Percentiles rank a stretch among this genome's conserved stretches.
Evolutionary conservation across 2,329 filamentous ascomycete species (phyloP).

Genomic region (Aspergillus sojae): DNA sequence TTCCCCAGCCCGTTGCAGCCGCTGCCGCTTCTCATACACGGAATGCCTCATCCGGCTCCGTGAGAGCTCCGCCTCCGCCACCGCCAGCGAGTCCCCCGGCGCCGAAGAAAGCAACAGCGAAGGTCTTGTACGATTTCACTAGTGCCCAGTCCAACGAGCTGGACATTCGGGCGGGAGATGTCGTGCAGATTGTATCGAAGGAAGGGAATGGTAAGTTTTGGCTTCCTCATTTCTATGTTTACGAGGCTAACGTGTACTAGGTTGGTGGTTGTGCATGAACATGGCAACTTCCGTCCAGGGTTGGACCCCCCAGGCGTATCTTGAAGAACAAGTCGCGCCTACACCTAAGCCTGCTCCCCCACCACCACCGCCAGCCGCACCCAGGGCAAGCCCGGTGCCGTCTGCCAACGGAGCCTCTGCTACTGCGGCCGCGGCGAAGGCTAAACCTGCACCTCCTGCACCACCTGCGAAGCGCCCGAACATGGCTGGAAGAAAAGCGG

Average conservation of each 20-base stretch:
- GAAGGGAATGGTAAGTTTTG: constrained; percentile 80
- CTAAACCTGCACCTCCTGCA: constrained; percentile 72
- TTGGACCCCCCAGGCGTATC: constrained; percentile 92
- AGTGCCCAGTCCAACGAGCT: constrained; percentile 86
- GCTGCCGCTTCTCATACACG: constrained; percentile 50
- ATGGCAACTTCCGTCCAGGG: constrained; percentile 70
- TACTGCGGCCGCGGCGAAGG: constrained; percentile 50
- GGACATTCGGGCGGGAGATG: constrained; percentile 74
- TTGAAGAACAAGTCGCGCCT: constrained; percentile 70
- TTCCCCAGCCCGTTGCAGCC: constrained; percentile 49
- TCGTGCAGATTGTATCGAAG: constrained; percentile 90
- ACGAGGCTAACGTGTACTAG: constrained; percentile 48
- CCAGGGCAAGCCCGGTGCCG: constrained; percentile 63
- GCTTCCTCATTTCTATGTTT: not conserved
- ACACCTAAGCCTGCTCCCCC: constrained; percentile 63
- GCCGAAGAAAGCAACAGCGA: constrained; percentile 74
- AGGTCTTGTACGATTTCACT: constrained; percentile 88
- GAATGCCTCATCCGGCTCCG: constrained; percentile 59
- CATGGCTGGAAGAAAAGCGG: constrained; percentile 69
- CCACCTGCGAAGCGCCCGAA: constrained; percentile 81
- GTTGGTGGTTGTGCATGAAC: constrained; percentile 94
- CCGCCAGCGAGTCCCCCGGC: constrained; percentile 63
- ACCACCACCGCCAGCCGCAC: constrained; percentile 49
- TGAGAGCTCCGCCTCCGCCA: constrained; percentile 67
- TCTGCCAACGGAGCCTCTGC: constrained; percentile 54